Percentiles rank a stretch among this genome's conserved stretches.
Evolutionary conservation across 163 green algal genomes (phyloP).

Genomic region (Coccomyxa subellipsoidea): DNA sequence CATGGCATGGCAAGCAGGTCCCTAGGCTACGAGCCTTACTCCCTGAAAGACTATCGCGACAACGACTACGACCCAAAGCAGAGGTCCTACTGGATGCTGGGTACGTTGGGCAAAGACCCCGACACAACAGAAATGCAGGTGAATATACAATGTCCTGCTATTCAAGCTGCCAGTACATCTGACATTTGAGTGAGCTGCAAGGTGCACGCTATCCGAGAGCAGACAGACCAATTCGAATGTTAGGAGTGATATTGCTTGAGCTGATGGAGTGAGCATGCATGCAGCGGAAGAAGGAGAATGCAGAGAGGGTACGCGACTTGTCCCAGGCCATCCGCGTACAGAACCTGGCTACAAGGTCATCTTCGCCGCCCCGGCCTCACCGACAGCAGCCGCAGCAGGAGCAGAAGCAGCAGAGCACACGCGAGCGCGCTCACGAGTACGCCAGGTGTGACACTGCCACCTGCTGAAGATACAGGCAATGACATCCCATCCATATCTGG

Average conservation of each 20-base stretch:
- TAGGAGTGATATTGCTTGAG: not conserved
- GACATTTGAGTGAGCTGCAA: no score
- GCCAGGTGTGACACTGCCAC: not conserved
- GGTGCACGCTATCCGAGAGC: no score
- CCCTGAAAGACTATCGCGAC: slow-evolving; percentile 55
- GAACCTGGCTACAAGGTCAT: not conserved
- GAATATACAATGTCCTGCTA: not conserved
- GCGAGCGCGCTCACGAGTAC: not conserved
- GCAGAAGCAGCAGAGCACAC: not conserved
- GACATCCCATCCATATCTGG: not conserved
- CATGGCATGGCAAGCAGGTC: not conserved
- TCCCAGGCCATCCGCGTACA: not conserved
- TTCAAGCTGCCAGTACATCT: not conserved
- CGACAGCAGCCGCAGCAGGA: no score
- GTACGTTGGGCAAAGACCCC: slow-evolving; percentile 61
- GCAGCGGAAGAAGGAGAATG: slow-evolving; percentile 24
- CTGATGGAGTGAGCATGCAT: not conserved
- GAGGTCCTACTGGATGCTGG: slow-evolving; percentile 67
- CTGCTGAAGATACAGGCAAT: not conserved
- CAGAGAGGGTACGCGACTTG: slow-evolving; percentile 25
- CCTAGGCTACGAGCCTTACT: slow-evolving; percentile 55
- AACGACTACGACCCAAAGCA: slow-evolving; percentile 69
- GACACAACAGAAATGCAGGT: slow-evolving; percentile 62
- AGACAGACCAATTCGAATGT: not conserved
- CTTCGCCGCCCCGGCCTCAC: not conserved